These are phyloP conservation scores for Monilinia fructicola DNA, from an alignment of 2,329 filamentous ascomycete genomes.

Conservation along the genomic window DNA sequence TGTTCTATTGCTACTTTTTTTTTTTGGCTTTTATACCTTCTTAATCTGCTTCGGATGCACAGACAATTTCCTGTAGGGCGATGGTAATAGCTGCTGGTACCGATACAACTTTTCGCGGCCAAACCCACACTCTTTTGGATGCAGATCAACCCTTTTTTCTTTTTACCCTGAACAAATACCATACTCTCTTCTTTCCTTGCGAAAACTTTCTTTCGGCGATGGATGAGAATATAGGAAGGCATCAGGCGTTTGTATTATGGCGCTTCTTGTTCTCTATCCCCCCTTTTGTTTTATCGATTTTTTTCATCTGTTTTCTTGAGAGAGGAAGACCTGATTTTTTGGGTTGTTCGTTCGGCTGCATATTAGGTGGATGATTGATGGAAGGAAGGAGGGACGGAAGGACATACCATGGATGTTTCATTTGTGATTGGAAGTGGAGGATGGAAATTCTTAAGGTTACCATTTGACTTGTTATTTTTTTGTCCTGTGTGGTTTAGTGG, in stretches of 20 bases:
- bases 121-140: conserved; percentile 34
- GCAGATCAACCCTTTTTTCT: conserved; percentile 23
- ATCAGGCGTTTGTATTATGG: conserved; percentile 30
- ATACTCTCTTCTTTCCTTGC: conserved; percentile 22
- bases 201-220: conserved; percentile 26
- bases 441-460: conserved; percentile 1
- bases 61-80: conserved; percentile 30
- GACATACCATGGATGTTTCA: conserved; percentile 35
- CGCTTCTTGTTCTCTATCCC: conserved; percentile 21
- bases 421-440: conserved; percentile 16
- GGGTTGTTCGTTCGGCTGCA: conserved; percentile 25
- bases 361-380: conserved; percentile 26
- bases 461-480: conserved; percentile 10
- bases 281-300: conserved; percentile 2
- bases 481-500: conserved; percentile 11
- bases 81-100: conserved; percentile 33
- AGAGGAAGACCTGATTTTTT: neutral
- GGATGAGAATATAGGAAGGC: conserved; percentile 31
- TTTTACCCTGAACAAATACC: conserved; percentile 14
- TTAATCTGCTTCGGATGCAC: conserved; percentile 39
- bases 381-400: conserved; percentile 4
- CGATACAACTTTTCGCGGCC: conserved; percentile 24
- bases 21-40: conserved; percentile 30
- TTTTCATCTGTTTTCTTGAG: conserved; percentile 19
- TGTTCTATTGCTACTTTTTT: conserved; percentile 20